These are phyloP conservation scores for Chlamydomonas asymmetrica DNA, from an alignment of 139 green algal genomes.

Conservation along the genomic window DNA sequence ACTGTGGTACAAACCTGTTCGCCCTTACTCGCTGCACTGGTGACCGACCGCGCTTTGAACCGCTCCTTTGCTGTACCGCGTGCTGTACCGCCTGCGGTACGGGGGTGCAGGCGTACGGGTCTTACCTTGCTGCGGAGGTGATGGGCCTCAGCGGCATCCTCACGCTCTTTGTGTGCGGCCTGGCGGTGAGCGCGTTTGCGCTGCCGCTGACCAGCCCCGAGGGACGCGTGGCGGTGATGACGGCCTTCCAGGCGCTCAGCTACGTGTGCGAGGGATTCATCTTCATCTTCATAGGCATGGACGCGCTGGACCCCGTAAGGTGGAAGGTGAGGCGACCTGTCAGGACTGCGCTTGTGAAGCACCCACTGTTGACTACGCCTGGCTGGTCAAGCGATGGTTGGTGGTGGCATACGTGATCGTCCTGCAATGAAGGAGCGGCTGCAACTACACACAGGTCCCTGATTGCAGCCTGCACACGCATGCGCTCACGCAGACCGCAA, in stretches of 20 bases:
- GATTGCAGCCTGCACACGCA: no score
- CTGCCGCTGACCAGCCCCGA: constrained; percentile 56
- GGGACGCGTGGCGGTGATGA: constrained; percentile 1
- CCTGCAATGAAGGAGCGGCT: no score
- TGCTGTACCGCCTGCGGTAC: neutral
- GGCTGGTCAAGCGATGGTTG: no score
- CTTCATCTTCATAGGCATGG: constrained; percentile 85
- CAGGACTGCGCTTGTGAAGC: no score
- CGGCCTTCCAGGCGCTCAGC: constrained; percentile 29
- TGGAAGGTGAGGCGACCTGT: constrained; percentile 64
- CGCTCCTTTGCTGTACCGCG: constrained; percentile 48
- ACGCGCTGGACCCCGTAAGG: constrained; percentile 75
- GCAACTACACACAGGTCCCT: no score
- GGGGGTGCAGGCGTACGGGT: constrained; percentile 59
- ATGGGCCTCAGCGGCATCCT: constrained; percentile 82
- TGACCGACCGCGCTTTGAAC: no score
- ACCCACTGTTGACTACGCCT: no score
- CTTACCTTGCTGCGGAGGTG: constrained; percentile 79
- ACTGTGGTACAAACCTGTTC: no score
- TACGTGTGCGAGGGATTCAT: constrained; percentile 79
- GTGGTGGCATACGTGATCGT: no score
- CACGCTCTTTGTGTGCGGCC: constrained; percentile 83
- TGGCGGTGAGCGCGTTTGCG: constrained; percentile 79
- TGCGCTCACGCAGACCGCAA: no score
- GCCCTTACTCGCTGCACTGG: no score